A percentile compares a stretch with the other conserved stretches of the same genome.
These are phyloP conservation scores for Hyaloscypha bicolor DNA, from an alignment of 495 filamentous ascomycete species.

Conservation along the genomic window DNA sequence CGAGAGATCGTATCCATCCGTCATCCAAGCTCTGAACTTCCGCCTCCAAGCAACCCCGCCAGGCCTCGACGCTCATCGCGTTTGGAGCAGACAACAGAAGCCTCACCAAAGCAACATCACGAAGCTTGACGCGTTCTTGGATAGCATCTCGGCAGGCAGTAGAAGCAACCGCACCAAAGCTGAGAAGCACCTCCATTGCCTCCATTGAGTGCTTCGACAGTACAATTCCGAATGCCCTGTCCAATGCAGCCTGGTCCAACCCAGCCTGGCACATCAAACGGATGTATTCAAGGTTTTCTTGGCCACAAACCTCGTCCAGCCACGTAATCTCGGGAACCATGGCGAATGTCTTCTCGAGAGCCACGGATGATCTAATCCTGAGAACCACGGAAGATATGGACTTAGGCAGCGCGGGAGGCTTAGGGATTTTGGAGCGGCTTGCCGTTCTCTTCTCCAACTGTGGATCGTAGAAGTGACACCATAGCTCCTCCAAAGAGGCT, in stretches of 20 bases:
- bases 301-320: slow-evolving; percentile 15
- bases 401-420: not conserved
- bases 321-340: slow-evolving; percentile 12
- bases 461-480: slow-evolving; percentile 17
- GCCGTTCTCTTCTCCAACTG: slow-evolving; percentile 12
- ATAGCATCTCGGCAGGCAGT: slow-evolving; percentile 4
- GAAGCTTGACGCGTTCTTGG: slow-evolving; percentile 16
- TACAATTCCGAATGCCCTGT: slow-evolving; percentile 16
- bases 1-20: not conserved
- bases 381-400: slow-evolving; percentile 8
- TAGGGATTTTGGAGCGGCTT: slow-evolving; percentile 8
- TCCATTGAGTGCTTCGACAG: slow-evolving; percentile 9
- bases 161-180: slow-evolving; percentile 17
- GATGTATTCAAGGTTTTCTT: slow-evolving; percentile 15
- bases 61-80: slow-evolving; percentile 13
- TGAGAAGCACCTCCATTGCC: slow-evolving; percentile 15
- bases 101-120: slow-evolving; percentile 13
- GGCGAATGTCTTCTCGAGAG: slow-evolving; percentile 1
- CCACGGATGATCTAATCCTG: not conserved
- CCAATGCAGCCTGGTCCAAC: slow-evolving; percentile 10
- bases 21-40: slow-evolving; percentile 7
- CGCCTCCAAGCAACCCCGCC: slow-evolving; percentile 14
- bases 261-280: slow-evolving; percentile 17
- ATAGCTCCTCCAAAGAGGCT: slow-evolving; percentile 16
- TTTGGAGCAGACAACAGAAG: slow-evolving; percentile 18